Evolutionary conservation across 148 eudicot genomes (phyloP).

Genomic region (Talinum fruticosum): DNA sequence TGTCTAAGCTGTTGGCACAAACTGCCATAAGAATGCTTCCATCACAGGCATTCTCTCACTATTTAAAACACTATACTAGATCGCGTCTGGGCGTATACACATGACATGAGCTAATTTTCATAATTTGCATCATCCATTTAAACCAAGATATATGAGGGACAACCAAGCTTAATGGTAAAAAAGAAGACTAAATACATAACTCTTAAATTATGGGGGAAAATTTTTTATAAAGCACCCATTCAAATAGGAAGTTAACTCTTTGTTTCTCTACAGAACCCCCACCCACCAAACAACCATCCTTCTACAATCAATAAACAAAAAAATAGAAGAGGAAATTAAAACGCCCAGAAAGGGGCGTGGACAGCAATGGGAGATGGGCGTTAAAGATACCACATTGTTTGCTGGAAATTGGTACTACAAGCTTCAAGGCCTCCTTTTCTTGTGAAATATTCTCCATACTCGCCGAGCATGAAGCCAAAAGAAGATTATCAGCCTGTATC

Average conservation of each 20-base stretch:
- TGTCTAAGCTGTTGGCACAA: neutral
- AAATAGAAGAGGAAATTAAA: slow-evolving; percentile 16
- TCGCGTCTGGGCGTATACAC: no score
- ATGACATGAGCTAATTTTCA: no score
- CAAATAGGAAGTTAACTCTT: slow-evolving; percentile 29
- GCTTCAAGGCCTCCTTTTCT: slow-evolving; percentile 30
- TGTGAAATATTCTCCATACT: slow-evolving; percentile 15
- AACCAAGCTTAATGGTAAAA: neutral
- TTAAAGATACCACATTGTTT: slow-evolving; percentile 28
- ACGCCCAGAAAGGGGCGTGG: slow-evolving; percentile 13
- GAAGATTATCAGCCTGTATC: slow-evolving; percentile 27
- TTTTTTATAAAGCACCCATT: slow-evolving; percentile 26
- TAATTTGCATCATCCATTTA: no score
- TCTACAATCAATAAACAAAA: slow-evolving; percentile 33
- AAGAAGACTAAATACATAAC: slow-evolving; percentile 6
- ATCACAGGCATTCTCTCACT: no score
- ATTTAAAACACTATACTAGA: no score
- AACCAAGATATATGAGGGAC: neutral
- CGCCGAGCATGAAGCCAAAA: slow-evolving; percentile 28
- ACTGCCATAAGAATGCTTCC: no score
- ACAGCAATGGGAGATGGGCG: slow-evolving; percentile 24
- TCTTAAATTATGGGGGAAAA: neutral
- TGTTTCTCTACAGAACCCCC: slow-evolving; percentile 47
- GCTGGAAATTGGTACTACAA: slow-evolving; percentile 35
- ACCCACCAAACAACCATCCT: slow-evolving; percentile 32